phyloP scores from a whole-genome alignment of 495 filamentous ascomycete genomes.

The Aspergillus affinis region DNA sequence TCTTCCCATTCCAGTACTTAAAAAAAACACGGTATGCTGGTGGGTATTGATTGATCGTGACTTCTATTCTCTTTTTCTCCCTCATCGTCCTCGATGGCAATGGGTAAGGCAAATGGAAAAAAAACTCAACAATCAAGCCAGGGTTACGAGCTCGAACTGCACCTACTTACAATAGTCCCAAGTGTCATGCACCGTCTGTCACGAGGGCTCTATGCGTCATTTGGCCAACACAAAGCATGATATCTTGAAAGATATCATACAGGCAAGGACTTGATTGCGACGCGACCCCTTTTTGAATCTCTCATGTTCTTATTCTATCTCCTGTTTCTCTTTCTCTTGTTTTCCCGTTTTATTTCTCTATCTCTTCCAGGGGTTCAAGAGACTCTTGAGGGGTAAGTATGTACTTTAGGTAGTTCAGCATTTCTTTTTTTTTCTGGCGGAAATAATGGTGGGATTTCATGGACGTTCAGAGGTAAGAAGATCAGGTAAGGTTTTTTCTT shows the following conservation, averaged over 20 bases:
- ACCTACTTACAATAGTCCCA: slow-evolving; percentile 25
- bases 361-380: slow-evolving; percentile 22
- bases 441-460: slow-evolving; percentile 19
- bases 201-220: background rate
- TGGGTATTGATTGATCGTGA: slow-evolving; percentile 45
- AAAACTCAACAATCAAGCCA: slow-evolving; percentile 9
- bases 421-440: slow-evolving; percentile 19
- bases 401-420: slow-evolving; percentile 43
- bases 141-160: background rate
- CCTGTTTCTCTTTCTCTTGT: slow-evolving; percentile 25
- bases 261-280: background rate
- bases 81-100: slow-evolving; percentile 38
- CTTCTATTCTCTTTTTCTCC: slow-evolving; percentile 46
- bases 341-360: slow-evolving; percentile 19
- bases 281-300: slow-evolving; percentile 7
- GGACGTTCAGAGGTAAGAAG: slow-evolving; percentile 59
- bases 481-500: slow-evolving; percentile 62
- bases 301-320: slow-evolving; percentile 19
- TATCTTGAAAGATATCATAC: background rate
- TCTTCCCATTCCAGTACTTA: slow-evolving; percentile 22
- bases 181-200: slow-evolving; percentile 5
- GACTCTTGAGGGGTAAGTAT: slow-evolving; percentile 46
- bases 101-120: slow-evolving; percentile 57
- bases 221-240: slow-evolving; percentile 7
- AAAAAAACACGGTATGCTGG: slow-evolving; percentile 41